Evolutionary conservation across 129 eudicot genomes (phyloP).

Genomic region (Calendula officinalis): DNA sequence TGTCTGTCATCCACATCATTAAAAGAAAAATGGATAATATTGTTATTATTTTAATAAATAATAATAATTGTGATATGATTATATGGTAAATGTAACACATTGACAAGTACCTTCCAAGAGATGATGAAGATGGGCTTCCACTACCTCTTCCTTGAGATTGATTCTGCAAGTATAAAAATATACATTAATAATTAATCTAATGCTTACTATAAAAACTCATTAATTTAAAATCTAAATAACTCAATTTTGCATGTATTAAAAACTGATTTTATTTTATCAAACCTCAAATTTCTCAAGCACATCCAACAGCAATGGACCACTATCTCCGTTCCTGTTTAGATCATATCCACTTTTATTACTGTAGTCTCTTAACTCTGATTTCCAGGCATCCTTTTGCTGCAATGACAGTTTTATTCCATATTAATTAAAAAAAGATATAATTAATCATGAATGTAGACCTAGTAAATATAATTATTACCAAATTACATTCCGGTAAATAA

Average conservation of each 20-base stretch:
- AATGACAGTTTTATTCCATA: constrained; percentile 21
- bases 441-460: not conserved
- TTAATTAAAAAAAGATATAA: not conserved
- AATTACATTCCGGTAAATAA: constrained; percentile 83
- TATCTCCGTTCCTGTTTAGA: constrained; percentile 85
- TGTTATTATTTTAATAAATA: constrained; percentile 12
- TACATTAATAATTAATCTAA: not conserved
- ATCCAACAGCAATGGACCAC: constrained; percentile 89
- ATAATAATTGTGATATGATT: not conserved
- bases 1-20: constrained; percentile 35
- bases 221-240: not conserved
- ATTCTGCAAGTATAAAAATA: constrained; percentile 41
- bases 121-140: constrained; percentile 76
- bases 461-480: constrained; percentile 49
- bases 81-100: not conserved
- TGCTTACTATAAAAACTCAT: not conserved
- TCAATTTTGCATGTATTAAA: not conserved
- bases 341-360: constrained; percentile 87
- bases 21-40: constrained; percentile 14
- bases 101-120: constrained; percentile 69
- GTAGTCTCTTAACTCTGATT: constrained; percentile 87
- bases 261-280: constrained; percentile 1
- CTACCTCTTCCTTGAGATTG: constrained; percentile 76
- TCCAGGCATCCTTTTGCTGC: constrained; percentile 95
- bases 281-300: constrained; percentile 98